These are phyloP conservation scores for Prunus dulcis DNA, from an alignment of 306 rosid species.

Conservation along the genomic window DNA sequence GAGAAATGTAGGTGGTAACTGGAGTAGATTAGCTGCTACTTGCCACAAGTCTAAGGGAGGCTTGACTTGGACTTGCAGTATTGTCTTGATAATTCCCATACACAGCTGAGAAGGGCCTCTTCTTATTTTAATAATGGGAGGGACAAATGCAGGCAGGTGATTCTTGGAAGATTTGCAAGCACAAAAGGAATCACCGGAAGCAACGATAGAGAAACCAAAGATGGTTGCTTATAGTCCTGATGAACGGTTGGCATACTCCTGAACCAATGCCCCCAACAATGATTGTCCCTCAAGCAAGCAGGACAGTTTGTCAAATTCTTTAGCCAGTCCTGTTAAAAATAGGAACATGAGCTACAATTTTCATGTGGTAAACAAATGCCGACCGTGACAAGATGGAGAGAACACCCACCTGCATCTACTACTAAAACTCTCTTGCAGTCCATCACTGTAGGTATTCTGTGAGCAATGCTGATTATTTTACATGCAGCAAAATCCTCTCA, in stretches of 20 bases:
- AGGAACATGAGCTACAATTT: neutral
- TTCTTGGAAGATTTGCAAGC: neutral
- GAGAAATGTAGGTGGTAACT: neutral
- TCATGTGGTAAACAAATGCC: neutral
- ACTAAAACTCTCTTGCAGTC: constrained; percentile 83
- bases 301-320: constrained; percentile 78
- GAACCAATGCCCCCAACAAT: constrained; percentile 77
- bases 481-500: constrained; percentile 79
- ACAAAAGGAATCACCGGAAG: neutral
- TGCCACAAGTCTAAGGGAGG: neutral
- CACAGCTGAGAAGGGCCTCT: no score
- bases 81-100: neutral
- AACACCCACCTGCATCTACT: constrained; percentile 67
- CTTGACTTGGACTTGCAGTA: neutral
- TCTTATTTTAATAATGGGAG: no score
- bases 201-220: neutral
- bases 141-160: neutral
- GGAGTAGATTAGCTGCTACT: neutral
- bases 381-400: neutral
- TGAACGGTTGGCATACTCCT: constrained; percentile 87
- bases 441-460: constrained; percentile 95
- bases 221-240: constrained; percentile 37
- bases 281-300: constrained; percentile 71
- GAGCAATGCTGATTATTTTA: constrained; percentile 96
- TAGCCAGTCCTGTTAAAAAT: constrained; percentile 54